A percentile compares a stretch with the other conserved stretches of the same genome.
These are phyloP conservation scores for Flaveria bidentis DNA, from an alignment of 129 eudicot species.

Conservation along the genomic window DNA sequence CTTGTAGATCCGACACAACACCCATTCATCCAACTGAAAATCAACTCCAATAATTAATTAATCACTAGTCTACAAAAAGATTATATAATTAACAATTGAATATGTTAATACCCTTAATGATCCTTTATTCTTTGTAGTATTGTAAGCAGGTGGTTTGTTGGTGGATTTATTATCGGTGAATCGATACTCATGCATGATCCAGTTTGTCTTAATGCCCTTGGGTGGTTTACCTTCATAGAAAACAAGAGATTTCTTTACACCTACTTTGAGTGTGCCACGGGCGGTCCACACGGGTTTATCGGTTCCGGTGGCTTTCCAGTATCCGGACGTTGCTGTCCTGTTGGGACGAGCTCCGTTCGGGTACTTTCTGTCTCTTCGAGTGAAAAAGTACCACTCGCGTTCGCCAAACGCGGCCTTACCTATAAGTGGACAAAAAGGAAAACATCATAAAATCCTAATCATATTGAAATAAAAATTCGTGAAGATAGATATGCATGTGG, in stretches of 20 bases:
- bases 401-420: constrained; percentile 70
- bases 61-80: neutral
- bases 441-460: neutral
- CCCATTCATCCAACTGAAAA: constrained; percentile 5
- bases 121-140: constrained; percentile 44
- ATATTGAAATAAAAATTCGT: too few species aligned
- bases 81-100: neutral
- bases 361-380: constrained; percentile 63
- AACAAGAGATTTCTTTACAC: constrained; percentile 5
- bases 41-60: neutral
- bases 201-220: constrained; percentile 66
- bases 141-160: constrained; percentile 10
- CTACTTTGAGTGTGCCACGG: constrained; percentile 34
- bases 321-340: constrained; percentile 54
- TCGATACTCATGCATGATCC: constrained; percentile 83
- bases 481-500: too few species aligned
- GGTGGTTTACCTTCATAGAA: constrained; percentile 44
- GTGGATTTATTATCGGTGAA: constrained; percentile 10
- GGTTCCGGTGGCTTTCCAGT: constrained; percentile 26
- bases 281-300: constrained; percentile 1
- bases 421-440: neutral
- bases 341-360: constrained; percentile 74
- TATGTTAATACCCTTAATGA: constrained; percentile 40
- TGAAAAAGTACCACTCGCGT: constrained; percentile 74
- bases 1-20: neutral